These are phyloP conservation scores for Cerrena zonata DNA, from an alignment of 1,284 basidiomycete species.

Conservation along the genomic window DNA sequence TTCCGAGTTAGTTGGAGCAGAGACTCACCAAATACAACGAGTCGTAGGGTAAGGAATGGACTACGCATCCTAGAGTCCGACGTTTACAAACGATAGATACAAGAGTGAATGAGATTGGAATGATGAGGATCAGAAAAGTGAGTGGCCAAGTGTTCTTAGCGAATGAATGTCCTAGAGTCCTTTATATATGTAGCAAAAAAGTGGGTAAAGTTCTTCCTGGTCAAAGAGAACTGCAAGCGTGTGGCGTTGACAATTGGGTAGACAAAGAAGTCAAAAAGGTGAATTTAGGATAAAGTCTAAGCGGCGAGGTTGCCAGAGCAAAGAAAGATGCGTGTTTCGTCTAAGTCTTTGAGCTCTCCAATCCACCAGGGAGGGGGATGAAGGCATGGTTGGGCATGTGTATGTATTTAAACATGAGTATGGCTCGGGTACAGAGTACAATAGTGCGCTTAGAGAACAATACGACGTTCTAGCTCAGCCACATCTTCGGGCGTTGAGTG, in stretches of 20 bases:
- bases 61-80: constrained; percentile 26
- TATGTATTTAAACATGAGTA: not conserved
- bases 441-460: constrained; percentile 4
- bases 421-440: not conserved
- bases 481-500: not conserved
- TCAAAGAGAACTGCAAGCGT: no score
- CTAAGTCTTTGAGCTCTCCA: constrained; percentile 3
- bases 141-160: not conserved
- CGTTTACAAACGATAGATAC: not conserved
- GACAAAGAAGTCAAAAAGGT: no score
- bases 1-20: not conserved
- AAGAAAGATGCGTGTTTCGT: not conserved
- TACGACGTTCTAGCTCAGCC: not conserved
- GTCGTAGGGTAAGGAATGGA: constrained; percentile 48
- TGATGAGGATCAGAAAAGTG: not conserved
- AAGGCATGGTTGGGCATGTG: not conserved
- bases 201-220: not conserved
- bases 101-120: constrained; percentile 4
- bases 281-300: no score
- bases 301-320: not conserved
- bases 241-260: no score
- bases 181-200: not conserved
- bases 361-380: constrained; percentile 9
- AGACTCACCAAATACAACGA: constrained; percentile 50
- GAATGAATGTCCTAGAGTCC: not conserved